A percentile compares a stretch with the other conserved stretches of the same genome.
Conservation (phyloP, 257 asterid genomes). For the Fraxinus pennsylvanica region DNA sequence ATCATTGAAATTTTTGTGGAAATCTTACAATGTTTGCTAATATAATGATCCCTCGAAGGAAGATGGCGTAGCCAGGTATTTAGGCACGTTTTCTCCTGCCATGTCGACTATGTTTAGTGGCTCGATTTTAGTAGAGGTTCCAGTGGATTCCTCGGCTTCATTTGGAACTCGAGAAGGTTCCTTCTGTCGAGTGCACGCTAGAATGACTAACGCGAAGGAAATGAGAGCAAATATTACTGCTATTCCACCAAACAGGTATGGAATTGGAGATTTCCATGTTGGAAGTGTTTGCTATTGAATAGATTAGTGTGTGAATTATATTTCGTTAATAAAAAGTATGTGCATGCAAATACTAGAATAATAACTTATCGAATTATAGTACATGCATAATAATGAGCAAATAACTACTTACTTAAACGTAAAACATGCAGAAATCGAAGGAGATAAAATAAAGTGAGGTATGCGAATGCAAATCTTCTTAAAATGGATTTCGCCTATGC, state of each 20-base stretch:
- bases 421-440: no score
- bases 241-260: conserved; percentile 31
- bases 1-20: no score
- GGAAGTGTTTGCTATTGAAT: conserved; percentile 3
- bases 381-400: no score
- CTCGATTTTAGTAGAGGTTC: neutral
- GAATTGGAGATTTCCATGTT: conserved; percentile 33
- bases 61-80: conserved; percentile 31
- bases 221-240: conserved; percentile 23
- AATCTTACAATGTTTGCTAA: neutral
- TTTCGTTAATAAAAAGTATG: no score
- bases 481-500: no score
- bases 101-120: conserved; percentile 27
- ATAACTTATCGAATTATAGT: no score
- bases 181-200: conserved; percentile 21
- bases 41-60: neutral
- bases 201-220: conserved; percentile 19
- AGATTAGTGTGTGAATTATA: no score
- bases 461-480: no score
- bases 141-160: neutral
- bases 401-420: no score
- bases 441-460: no score
- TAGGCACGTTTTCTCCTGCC: conserved; percentile 39
- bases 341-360: no score
- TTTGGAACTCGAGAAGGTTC: neutral